Percentiles rank a stretch among this genome's conserved stretches.
Conservation (phyloP, 257 asterid genomes). For the Penstemon davidsonii region DNA sequence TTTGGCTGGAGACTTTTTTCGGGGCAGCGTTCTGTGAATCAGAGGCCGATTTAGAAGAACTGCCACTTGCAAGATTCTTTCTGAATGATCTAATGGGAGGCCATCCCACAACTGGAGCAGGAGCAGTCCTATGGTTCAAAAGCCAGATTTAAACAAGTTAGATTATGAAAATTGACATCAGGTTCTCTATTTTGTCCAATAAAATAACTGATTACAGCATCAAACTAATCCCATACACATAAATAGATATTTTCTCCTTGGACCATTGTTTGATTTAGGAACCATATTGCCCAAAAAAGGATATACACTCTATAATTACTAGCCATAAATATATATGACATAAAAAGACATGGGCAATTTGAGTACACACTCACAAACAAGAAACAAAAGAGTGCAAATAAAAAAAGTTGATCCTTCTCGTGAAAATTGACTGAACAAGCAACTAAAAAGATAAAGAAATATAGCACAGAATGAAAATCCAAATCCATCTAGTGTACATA, state of each 20-base stretch:
- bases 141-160: slow-evolving; percentile 1
- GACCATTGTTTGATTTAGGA: neutral
- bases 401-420: slow-evolving; percentile 2
- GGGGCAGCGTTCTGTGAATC: slow-evolving; percentile 41
- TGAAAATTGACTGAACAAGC: slow-evolving; percentile 22
- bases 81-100: slow-evolving; percentile 88
- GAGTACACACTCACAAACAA: neutral
- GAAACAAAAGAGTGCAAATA: neutral
- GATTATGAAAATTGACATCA: neutral
- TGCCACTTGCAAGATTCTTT: slow-evolving; percentile 61
- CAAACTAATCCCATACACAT: no score
- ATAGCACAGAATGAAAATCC: neutral
- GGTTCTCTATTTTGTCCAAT: neutral
- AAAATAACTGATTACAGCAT: neutral
- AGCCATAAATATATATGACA: neutral
- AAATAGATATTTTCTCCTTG: no score
- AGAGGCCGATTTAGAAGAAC: slow-evolving; percentile 41
- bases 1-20: slow-evolving; percentile 34
- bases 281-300: slow-evolving; percentile 2
- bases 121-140: slow-evolving; percentile 53
- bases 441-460: neutral
- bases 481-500: neutral
- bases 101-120: slow-evolving; percentile 94
- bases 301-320: neutral
- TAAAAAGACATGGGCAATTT: neutral